These are phyloP conservation scores for Pseudogymnoascus sp. DNA, from an alignment of 2,329 filamentous ascomycete genomes.

Conservation along the genomic window DNA sequence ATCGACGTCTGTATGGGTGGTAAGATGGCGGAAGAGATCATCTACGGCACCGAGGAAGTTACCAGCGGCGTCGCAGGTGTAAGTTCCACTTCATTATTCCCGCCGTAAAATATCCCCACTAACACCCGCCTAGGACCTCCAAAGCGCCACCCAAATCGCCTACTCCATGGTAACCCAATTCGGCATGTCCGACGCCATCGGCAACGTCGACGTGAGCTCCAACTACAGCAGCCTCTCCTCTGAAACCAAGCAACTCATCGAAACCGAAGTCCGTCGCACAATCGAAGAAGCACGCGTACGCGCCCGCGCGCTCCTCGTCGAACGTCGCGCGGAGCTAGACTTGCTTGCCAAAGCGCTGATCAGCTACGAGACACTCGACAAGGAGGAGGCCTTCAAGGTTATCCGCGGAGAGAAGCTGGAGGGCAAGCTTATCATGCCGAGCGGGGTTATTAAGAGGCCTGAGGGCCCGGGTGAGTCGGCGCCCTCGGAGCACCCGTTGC, in stretches of 20 bases:
- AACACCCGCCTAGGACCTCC: conserved; percentile 58
- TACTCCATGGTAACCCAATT: conserved; percentile 82
- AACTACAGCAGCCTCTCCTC: conserved; percentile 77
- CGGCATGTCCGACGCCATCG: conserved; percentile 81
- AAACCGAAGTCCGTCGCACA: conserved; percentile 76
- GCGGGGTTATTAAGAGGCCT: conserved; percentile 61
- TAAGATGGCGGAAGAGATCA: conserved; percentile 83
- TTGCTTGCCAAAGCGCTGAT: conserved; percentile 80
- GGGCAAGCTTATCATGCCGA: conserved; percentile 53
- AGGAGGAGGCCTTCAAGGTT: conserved; percentile 83
- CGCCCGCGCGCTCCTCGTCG: conserved; percentile 60
- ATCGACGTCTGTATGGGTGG: conserved; percentile 79
- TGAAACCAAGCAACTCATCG: conserved; percentile 78
- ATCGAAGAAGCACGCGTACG: conserved; percentile 75
- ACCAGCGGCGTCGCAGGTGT: conserved; percentile 78
- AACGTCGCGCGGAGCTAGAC: conserved; percentile 77
- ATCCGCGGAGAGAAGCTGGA: conserved; percentile 77
- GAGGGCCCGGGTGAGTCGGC: not conserved
- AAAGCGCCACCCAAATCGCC: conserved; percentile 70
- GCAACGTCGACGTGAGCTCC: conserved; percentile 78
- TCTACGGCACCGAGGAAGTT: conserved; percentile 85
- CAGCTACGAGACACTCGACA: conserved; percentile 87
- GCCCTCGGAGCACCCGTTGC: not conserved
- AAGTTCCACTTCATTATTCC: conserved; percentile 30
- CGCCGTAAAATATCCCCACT: not conserved